Evolutionary conservation across 768 basidiomycete genomes (phyloP).

Genomic region (Boletus fagicola): DNA sequence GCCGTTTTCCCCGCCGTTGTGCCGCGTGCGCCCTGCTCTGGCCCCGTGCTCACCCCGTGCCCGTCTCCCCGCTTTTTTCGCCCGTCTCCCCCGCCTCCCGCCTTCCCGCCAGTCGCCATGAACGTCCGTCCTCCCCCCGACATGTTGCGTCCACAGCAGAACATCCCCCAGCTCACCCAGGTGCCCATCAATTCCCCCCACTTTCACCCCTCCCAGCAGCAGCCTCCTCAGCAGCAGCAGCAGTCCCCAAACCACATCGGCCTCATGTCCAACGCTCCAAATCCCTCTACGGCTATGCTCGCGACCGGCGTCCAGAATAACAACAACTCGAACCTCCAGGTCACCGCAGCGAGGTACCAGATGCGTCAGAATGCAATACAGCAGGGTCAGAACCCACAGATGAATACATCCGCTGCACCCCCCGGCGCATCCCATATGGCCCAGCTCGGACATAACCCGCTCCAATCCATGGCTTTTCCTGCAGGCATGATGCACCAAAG

Average conservation of each 20-base stretch:
- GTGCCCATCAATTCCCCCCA: constrained; percentile 37
- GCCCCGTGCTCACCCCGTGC: not conserved
- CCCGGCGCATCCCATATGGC: constrained; percentile 30
- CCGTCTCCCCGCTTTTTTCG: constrained; percentile 5
- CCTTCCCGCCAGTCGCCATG: constrained; percentile 34
- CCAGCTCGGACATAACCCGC: constrained; percentile 35
- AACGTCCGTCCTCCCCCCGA: constrained; percentile 46
- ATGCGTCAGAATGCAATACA: constrained; percentile 40
- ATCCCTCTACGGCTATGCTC: constrained; percentile 42
- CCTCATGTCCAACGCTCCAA: constrained; percentile 36
- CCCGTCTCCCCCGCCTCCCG: not conserved
- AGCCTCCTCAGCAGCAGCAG: constrained; percentile 36
- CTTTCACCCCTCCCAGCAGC: constrained; percentile 40
- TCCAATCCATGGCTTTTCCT: constrained; percentile 44
- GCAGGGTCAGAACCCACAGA: constrained; percentile 37
- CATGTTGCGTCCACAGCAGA: constrained; percentile 44
- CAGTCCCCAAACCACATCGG: constrained; percentile 36
- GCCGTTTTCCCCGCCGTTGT: not conserved
- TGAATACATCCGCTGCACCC: constrained; percentile 29
- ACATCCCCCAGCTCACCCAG: constrained; percentile 40
- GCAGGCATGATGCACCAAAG: constrained; percentile 42
- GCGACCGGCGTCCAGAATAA: constrained; percentile 28
- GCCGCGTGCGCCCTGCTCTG: constrained; percentile 4
- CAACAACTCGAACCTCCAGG: constrained; percentile 24
- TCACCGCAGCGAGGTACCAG: constrained; percentile 25